Evolutionary conservation across 2,329 filamentous ascomycete genomes (phyloP), one percentile per base, ranked within the genome.

Genomic region (Colletotrichum camelliae): DNA sequence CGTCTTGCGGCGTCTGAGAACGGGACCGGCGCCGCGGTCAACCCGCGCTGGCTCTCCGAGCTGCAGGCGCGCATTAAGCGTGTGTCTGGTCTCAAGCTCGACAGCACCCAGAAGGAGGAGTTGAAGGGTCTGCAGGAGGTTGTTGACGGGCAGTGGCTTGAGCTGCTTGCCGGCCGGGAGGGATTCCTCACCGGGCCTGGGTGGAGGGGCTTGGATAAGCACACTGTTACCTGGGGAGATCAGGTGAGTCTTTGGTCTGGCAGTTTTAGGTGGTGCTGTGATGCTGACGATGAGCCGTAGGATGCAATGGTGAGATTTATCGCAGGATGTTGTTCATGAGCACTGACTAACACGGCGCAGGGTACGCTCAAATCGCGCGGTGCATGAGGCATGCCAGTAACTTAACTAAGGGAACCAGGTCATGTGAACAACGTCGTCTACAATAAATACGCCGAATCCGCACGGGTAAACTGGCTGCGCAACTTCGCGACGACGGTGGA

Each of bases 361-460:
- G 74, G 74, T 76, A 76, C 27, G 58, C 24, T 55, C 21, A 15
- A 33, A 35, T n/a, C 10, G 27, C 15, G n/a, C 16, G 7, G 16
- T 7, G 27, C 43, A 66, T 77, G 4, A 33, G 1, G 62, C 72
- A 67, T 1, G n/a, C 4, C 16, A 7, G 55, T 18, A 55, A 24
- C 70, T 55, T 73, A 64, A 61, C 64, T 62, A 57, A 58, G 31
- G 1, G n/a, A 67, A 33, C 10, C 39, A 84, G 82, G 81, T 9
- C 95, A 98, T 83, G 94, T 98, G 65, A 98, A 98, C 83, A 98
- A 98, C 80, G 93, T 96, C 77, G 91, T 91, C 78, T 98, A 98
- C 84, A 93, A 94, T 79, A 91, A 94, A 77, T 98, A 95, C 83
- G 95, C 95, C 43, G 96, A 98, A 83, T 93, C 93, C 7, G 93